A percentile compares a stretch with the other conserved stretches of the same genome.
Conservation (phyloP, 176 grass and related monocot genomes). For the Triticum aestivum region IWGSC_CS_RefSeq_v2.1 NC_057803.1:640500534-640501033, state of each 20-base stretch:
- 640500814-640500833: no score
- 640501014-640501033: no score
- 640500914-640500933: no score
- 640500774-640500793: not conserved
- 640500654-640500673: slow-evolving; percentile 18
- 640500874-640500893: no score
- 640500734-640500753: not conserved
- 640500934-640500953: no score
- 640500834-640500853: no score
- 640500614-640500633: slow-evolving; percentile 36
- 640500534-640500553: slow-evolving; percentile 6
- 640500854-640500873: no score
- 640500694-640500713: not conserved
- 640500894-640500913: no score
- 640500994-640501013: no score
- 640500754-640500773: not conserved
- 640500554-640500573: slow-evolving; percentile 1
- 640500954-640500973: no score
- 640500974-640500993: no score
- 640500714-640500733: not conserved
- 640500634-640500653: not conserved
- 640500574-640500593: slow-evolving; percentile 26
- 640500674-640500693: not conserved
- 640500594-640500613: not conserved
- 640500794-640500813: no score